Evolutionary conservation across 768 basidiomycete species (phyloP), one percentile per base, ranked within the genome.

Genomic region (Crepidotus variabilis): DNA sequence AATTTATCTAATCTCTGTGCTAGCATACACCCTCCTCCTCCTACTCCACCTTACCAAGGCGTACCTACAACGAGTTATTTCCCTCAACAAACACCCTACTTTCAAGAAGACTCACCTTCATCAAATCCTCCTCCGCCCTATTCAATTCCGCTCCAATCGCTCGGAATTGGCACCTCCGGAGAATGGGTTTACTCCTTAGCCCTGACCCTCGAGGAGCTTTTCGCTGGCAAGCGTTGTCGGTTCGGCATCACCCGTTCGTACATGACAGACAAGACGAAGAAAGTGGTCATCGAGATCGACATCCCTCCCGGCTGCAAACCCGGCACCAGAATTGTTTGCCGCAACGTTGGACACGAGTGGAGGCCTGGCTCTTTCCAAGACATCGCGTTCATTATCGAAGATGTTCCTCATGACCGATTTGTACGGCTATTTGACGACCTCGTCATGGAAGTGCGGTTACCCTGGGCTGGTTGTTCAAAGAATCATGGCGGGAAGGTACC

Each of bases 171-270:
- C 23, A 60, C 65, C 43, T 74, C 77, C 28, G 79, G 78, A 58
- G 86, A 87, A 65, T 88, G 87, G 85, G 72, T 79, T n/a, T 88
- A 86, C 69, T 80, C 84, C 0, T 77, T 89, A 5, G 72, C 75
- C 16, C 68, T 87, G 54, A 77, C 80, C 1, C 76, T 89, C 18
- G 83, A 87, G 56, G 85, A 88, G 59, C 73, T 88, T 34, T 83
- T 79, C 65, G 68, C 67, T 21, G 86, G 87, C 28, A 78, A 78
- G 48, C 72, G 71, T 14, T 82, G 80, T 61, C 77, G 74, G 54
- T 87, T 86, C 62, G 77, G 81, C 51, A 79, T 89, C 60, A 84
- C 79, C 39, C 82, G 86, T 50, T 75, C 76, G 10, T 65, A 84
- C 45, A 67, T 80, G 45, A 78, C 79, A 8, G 78, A 76, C 20